Percentiles rank a stretch among this genome's conserved stretches.
phyloP scores from a whole-genome alignment of 148 eudicot genomes.

The Limonium bicolor region DNA sequence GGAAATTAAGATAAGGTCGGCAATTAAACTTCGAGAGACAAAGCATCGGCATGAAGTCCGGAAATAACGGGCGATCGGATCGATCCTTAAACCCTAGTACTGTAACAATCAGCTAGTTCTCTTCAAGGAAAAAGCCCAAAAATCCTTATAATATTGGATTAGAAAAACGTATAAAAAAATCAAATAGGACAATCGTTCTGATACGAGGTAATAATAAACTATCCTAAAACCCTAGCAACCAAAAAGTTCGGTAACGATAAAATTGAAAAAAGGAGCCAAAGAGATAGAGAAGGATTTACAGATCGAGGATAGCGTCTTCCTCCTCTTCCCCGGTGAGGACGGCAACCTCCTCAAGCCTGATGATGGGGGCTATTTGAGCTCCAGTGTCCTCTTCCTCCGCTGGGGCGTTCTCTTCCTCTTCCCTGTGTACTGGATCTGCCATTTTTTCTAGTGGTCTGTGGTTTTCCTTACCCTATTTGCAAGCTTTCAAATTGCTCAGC shows the following conservation, averaged over 20 bases:
- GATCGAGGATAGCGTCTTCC: slow-evolving; percentile 27
- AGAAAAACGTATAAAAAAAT: background rate
- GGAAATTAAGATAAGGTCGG: background rate
- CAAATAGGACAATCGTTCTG: background rate
- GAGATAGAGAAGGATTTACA: background rate
- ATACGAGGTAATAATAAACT: background rate
- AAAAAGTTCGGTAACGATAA: background rate
- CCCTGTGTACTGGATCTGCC: slow-evolving; percentile 42
- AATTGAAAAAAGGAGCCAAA: background rate
- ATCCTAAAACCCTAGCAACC: background rate
- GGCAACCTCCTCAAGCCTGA: slow-evolving; percentile 38
- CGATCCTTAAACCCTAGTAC: too few relatives aligned
- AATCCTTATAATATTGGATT: background rate
- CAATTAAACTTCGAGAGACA: background rate
- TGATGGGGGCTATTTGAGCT: slow-evolving; percentile 65
- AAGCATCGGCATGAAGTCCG: background rate
- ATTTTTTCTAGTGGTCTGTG: slow-evolving; percentile 30
- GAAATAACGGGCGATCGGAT: background rate
- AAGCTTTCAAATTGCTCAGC: background rate
- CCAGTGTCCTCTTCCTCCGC: slow-evolving; percentile 83
- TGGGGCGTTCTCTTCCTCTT: slow-evolving; percentile 33
- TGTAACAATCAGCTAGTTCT: too few relatives aligned
- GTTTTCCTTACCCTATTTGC: too few relatives aligned
- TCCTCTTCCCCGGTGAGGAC: slow-evolving; percentile 34
- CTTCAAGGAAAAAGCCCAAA: too few relatives aligned